These are phyloP conservation scores for Citrus hindsii DNA, from an alignment of 345 rosid genomes.

Conservation along the genomic window DNA sequence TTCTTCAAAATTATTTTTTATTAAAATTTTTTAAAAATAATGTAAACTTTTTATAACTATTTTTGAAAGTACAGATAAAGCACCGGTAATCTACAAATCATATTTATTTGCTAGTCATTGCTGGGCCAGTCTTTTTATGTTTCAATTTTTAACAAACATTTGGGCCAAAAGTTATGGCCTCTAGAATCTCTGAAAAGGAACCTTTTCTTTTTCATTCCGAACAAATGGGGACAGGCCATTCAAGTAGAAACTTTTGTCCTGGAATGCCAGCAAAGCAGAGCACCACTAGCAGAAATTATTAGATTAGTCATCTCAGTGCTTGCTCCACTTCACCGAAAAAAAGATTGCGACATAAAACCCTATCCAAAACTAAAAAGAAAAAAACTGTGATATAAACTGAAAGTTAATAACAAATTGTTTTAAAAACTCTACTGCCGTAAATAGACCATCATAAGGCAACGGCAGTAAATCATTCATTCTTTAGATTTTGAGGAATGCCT, in stretches of 20 bases:
- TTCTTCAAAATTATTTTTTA: too few species aligned
- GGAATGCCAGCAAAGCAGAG: background rate
- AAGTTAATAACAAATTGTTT: background rate
- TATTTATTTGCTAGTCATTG: background rate
- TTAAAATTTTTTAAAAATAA: too few species aligned
- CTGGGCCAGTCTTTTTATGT: background rate
- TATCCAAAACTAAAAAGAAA: too few species aligned
- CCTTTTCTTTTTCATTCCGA: background rate
- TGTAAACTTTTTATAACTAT: too few species aligned
- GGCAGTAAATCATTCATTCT: too few species aligned
- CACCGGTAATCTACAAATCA: background rate
- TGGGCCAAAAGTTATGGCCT: too few species aligned
- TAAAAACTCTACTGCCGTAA: background rate
- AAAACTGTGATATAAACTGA: too few species aligned
- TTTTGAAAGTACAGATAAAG: background rate
- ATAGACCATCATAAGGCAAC: background rate
- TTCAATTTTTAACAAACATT: too few species aligned
- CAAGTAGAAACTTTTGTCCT: background rate
- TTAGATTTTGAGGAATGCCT: too few species aligned
- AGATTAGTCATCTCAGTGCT: background rate
- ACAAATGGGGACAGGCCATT: background rate
- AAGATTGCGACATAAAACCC: background rate
- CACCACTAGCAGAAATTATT: background rate
- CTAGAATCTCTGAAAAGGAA: background rate
- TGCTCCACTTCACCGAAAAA: background rate